These are phyloP conservation scores for Immersiporthe knoxdaviesiana DNA, from an alignment of 2,329 filamentous ascomycete genomes.

Conservation along the genomic window DNA sequence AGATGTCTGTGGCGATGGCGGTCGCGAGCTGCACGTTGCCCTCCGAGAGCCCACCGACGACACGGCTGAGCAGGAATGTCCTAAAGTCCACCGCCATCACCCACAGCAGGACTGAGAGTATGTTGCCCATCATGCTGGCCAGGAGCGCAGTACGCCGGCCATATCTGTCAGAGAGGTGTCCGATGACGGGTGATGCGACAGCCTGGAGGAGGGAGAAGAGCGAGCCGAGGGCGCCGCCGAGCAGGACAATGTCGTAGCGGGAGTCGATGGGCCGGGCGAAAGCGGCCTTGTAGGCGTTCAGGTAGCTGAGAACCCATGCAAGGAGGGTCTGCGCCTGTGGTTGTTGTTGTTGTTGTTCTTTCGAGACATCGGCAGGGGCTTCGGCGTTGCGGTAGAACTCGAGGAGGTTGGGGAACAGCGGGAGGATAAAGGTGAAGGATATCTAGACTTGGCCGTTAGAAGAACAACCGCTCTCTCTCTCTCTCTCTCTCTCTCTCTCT, in stretches of 20 bases:
- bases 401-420: constrained; percentile 91
- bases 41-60: constrained; percentile 92
- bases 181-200: constrained; percentile 88
- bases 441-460: constrained; percentile 59
- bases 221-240: constrained; percentile 91
- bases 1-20: constrained; percentile 95
- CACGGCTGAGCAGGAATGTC: constrained; percentile 89
- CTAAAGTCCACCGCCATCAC: constrained; percentile 91
- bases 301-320: constrained; percentile 75
- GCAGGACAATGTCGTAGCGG: constrained; percentile 93
- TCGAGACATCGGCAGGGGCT: constrained; percentile 50
- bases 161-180: constrained; percentile 82
- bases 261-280: constrained; percentile 94
- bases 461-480: constrained; percentile 17
- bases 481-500: no score
- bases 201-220: constrained; percentile 91
- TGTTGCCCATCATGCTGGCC: constrained; percentile 90
- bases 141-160: constrained; percentile 86
- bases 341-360: constrained; percentile 40
- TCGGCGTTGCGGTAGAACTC: constrained; percentile 94
- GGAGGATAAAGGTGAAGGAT: constrained; percentile 97
- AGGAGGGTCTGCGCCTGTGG: constrained; percentile 67
- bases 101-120: constrained; percentile 92
- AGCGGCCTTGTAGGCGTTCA: constrained; percentile 93
- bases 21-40: constrained; percentile 96